A percentile compares a stretch with the other conserved stretches of the same genome.
Evolutionary conservation across 495 filamentous ascomycete species (phyloP).

Genomic region (Trichoderma parareesei): DNA sequence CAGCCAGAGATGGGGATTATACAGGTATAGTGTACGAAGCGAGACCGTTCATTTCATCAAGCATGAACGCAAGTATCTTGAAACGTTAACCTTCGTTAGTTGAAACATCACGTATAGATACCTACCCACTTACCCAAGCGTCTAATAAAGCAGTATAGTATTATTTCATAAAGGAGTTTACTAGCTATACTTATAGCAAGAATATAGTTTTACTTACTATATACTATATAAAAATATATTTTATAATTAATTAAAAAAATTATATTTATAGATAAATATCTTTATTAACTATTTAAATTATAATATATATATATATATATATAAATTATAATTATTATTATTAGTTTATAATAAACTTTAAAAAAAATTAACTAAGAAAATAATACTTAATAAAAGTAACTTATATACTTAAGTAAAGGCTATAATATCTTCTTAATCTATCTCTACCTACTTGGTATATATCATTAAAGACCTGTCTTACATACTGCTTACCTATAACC

Average conservation of each 20-base stretch:
- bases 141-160: background rate
- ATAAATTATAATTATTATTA: constrained; percentile 11
- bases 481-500: too few species aligned
- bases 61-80: background rate
- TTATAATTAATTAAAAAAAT: background rate
- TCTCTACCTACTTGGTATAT: background rate
- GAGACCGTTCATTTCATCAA: background rate
- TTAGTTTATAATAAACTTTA: background rate
- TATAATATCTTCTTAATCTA: background rate
- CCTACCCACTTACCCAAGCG: background rate
- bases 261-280: background rate
- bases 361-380: too few species aligned
- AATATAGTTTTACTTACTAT: background rate
- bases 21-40: background rate
- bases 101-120: background rate
- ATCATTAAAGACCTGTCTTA: background rate
- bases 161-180: background rate
- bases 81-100: background rate
- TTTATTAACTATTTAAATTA: background rate
- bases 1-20: background rate
- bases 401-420: too few species aligned
- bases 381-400: too few species aligned
- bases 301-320: background rate
- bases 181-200: background rate
- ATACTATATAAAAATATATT: background rate